These are phyloP conservation scores for Apiospora marii DNA, from an alignment of 2,329 filamentous ascomycete genomes.

Conservation along the genomic window DNA sequence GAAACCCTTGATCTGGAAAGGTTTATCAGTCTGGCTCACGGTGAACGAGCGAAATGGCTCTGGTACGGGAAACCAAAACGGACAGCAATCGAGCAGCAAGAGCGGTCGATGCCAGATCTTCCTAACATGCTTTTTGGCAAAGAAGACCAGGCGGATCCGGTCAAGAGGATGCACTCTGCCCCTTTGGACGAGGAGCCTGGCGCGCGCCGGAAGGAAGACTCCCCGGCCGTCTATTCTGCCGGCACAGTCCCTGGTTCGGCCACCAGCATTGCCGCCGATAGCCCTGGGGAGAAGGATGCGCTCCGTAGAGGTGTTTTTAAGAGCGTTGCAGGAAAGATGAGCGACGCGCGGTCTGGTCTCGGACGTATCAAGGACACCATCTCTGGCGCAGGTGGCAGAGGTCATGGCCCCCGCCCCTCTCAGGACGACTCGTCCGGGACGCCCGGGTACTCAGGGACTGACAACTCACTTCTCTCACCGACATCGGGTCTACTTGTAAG, in stretches of 20 bases:
- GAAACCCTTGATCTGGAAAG: slow-evolving; percentile 90
- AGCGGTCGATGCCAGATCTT: slow-evolving; percentile 55
- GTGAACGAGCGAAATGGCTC: slow-evolving; percentile 89
- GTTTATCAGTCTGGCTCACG: slow-evolving; percentile 79
- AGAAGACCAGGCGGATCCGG: slow-evolving; percentile 59
- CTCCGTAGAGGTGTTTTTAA: slow-evolving; percentile 75
- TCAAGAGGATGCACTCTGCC: slow-evolving; percentile 59
- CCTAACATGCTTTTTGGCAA: slow-evolving; percentile 60
- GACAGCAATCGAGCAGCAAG: slow-evolving; percentile 54
- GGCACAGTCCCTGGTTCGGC: slow-evolving; percentile 54
- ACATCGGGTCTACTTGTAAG: slow-evolving; percentile 47
- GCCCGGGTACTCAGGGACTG: slow-evolving; percentile 41
- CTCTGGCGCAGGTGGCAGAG: slow-evolving; percentile 59
- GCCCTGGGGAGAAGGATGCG: slow-evolving; percentile 61
- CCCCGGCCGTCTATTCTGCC: slow-evolving; percentile 50
- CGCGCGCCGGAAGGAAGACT: slow-evolving; percentile 54
- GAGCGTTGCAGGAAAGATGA: slow-evolving; percentile 79
- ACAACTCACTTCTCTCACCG: slow-evolving; percentile 47
- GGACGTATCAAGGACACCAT: slow-evolving; percentile 88
- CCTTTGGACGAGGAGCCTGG: slow-evolving; percentile 62
- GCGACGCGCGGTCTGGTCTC: slow-evolving; percentile 82
- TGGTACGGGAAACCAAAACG: slow-evolving; percentile 92
- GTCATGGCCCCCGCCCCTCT: slow-evolving; percentile 62
- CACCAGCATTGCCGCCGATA: slow-evolving; percentile 58
- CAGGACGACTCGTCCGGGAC: slow-evolving; percentile 61